phyloP scores from a whole-genome alignment of 352 stramenopile species.

The Pythium apleroticum region DNA sequence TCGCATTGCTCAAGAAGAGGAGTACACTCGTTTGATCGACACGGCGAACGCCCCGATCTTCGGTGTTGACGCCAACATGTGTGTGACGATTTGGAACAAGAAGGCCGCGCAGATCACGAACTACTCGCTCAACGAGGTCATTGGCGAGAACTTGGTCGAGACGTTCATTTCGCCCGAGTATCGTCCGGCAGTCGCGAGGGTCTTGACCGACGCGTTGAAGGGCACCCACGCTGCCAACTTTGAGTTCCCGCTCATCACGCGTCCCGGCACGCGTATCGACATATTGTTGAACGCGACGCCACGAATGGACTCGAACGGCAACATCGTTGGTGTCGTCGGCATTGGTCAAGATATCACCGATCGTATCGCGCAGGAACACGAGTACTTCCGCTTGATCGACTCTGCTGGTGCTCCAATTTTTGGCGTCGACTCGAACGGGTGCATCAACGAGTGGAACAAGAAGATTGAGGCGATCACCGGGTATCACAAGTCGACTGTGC shows the following conservation, averaged over 20 bases:
- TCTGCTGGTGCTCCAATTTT: slow-evolving; percentile 76
- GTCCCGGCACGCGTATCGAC: slow-evolving; percentile 15
- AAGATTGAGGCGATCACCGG: slow-evolving; percentile 82
- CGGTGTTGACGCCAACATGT: slow-evolving; percentile 50
- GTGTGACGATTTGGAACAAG: slow-evolving; percentile 87
- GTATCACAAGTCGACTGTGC: slow-evolving; percentile 67
- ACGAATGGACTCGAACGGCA: slow-evolving; percentile 1
- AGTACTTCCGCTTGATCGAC: slow-evolving; percentile 62
- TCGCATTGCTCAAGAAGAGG: slow-evolving; percentile 40
- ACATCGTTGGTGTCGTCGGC: background rate
- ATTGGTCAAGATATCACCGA: slow-evolving; percentile 64
- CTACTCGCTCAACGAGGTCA: slow-evolving; percentile 78
- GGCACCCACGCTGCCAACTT: slow-evolving; percentile 84
- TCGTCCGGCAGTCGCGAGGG: slow-evolving; percentile 51
- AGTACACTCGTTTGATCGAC: slow-evolving; percentile 56
- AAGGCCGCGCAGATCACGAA: slow-evolving; percentile 87
- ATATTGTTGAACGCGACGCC: slow-evolving; percentile 1
- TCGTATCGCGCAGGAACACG: slow-evolving; percentile 58
- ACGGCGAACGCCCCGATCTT: slow-evolving; percentile 62
- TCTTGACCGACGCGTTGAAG: slow-evolving; percentile 61
- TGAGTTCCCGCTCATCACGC: slow-evolving; percentile 80
- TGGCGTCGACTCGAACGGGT: slow-evolving; percentile 74
- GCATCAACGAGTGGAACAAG: slow-evolving; percentile 83
- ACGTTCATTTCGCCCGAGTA: slow-evolving; percentile 78
- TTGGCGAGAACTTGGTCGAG: slow-evolving; percentile 72